phyloP scores from a whole-genome alignment of 1,284 basidiomycete species.

The Papiliotrema laurentii region DNA sequence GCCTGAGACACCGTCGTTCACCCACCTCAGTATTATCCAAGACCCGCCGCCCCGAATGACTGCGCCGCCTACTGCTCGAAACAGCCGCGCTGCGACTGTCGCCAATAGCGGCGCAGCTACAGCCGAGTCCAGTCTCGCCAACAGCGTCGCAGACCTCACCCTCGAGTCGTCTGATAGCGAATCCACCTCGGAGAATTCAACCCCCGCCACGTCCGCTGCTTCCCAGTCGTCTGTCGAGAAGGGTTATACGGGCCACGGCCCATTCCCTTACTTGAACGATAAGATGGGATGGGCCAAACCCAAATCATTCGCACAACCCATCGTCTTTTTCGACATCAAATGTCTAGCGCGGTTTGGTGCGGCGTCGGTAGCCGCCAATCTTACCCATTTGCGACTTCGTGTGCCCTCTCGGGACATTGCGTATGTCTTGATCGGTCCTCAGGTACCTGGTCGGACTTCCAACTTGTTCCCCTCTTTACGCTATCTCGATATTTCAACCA shows the following conservation, averaged over 20 bases:
- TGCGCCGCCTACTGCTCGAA: slow-evolving; percentile 30
- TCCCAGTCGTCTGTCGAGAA: slow-evolving; percentile 23
- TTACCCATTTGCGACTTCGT: slow-evolving; percentile 45
- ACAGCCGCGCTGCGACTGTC: slow-evolving; percentile 6
- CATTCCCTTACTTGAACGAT: slow-evolving; percentile 44
- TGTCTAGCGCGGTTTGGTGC: slow-evolving; percentile 44
- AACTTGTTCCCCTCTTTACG: slow-evolving; percentile 35
- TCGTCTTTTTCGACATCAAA: slow-evolving; percentile 49
- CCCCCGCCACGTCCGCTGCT: slow-evolving; percentile 32
- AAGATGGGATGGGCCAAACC: slow-evolving; percentile 35
- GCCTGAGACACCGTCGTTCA: slow-evolving; percentile 38
- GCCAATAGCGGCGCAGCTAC: slow-evolving; percentile 12
- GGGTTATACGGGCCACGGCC: slow-evolving; percentile 46
- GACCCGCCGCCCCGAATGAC: slow-evolving; percentile 44
- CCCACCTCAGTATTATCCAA: slow-evolving; percentile 46
- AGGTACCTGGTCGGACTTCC: slow-evolving; percentile 1
- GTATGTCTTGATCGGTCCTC: slow-evolving; percentile 32
- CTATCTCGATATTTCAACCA: slow-evolving; percentile 49
- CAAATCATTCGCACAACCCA: slow-evolving; percentile 49
- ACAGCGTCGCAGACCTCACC: slow-evolving; percentile 8
- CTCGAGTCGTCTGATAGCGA: slow-evolving; percentile 12
- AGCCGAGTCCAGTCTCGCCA: slow-evolving; percentile 4
- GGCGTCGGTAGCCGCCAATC: slow-evolving; percentile 34
- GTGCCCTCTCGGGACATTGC: slow-evolving; percentile 46
- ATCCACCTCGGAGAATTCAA: slow-evolving; percentile 19